A percentile compares a stretch with the other conserved stretches of the same genome.
phyloP scores from a whole-genome alignment of 2,329 filamentous ascomycete genomes.

The Biscogniauxia mediterranea region DNA sequence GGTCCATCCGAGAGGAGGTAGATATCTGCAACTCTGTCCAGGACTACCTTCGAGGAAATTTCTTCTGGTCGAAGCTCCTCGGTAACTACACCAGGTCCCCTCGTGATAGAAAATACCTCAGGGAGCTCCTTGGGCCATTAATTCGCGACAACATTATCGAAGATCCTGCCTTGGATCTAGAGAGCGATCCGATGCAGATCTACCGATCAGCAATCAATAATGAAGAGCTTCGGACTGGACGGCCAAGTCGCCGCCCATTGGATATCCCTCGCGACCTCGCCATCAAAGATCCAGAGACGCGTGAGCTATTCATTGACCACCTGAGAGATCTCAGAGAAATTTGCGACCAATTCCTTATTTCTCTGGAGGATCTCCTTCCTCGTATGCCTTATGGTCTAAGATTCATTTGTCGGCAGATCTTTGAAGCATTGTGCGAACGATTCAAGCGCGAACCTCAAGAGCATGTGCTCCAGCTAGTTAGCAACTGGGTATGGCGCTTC shows the following conservation, averaged over 20 bases:
- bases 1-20: conserved; percentile 83
- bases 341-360: conserved; percentile 82
- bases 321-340: conserved; percentile 92
- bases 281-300: conserved; percentile 92
- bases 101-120: conserved; percentile 86
- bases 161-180: conserved; percentile 84
- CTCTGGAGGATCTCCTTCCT: conserved; percentile 78
- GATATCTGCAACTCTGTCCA: conserved; percentile 70
- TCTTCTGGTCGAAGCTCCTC: conserved; percentile 89
- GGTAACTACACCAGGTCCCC: conserved; percentile 87
- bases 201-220: conserved; percentile 96
- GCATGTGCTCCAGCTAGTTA: conserved; percentile 77
- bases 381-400: conserved; percentile 92
- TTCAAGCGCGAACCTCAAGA: conserved; percentile 80
- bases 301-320: conserved; percentile 90
- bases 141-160: conserved; percentile 92
- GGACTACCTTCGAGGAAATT: conserved; percentile 85
- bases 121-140: conserved; percentile 79
- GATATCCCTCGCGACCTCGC: conserved; percentile 89
- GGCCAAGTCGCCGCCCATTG: conserved; percentile 73
- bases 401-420: conserved; percentile 83
- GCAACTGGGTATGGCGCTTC: conserved; percentile 90
- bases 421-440: conserved; percentile 70
- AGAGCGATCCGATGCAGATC: conserved; percentile 97
- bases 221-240: conserved; percentile 89